Evolutionary conservation across 164 flowering plant species (phyloP).

Genomic region (Dillenia suffruticosa): DNA sequence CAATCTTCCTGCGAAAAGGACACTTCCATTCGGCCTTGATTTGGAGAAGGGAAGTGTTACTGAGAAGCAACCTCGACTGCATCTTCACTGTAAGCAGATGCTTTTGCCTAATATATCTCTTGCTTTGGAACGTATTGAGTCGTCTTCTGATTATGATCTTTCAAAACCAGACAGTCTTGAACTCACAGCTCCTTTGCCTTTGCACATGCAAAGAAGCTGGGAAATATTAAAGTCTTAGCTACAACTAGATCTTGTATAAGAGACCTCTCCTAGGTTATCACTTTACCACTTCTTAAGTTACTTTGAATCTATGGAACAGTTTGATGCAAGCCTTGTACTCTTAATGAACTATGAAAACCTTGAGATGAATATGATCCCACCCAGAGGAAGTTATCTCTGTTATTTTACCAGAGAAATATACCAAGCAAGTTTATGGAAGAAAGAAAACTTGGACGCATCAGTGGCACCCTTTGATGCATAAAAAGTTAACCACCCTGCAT

Average conservation of each 20-base stretch:
- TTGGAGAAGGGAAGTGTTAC: conserved; percentile 57
- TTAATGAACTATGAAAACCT: too few relatives aligned
- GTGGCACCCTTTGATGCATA: too few relatives aligned
- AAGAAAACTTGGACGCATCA: too few relatives aligned
- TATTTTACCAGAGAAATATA: too few relatives aligned
- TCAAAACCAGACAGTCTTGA: conserved; percentile 42
- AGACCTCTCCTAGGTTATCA: too few relatives aligned
- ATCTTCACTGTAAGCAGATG: conserved; percentile 86
- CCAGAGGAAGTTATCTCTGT: too few relatives aligned
- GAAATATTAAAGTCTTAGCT: conserved; percentile 40
- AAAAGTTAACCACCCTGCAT: too few relatives aligned
- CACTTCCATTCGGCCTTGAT: conserved; percentile 45
- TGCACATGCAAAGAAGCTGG: conserved; percentile 90
- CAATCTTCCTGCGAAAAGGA: conserved; percentile 16
- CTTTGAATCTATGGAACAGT: too few relatives aligned
- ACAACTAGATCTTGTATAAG: not conserved
- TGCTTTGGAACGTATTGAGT: conserved; percentile 38
- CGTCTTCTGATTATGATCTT: conserved; percentile 31
- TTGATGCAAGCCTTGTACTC: too few relatives aligned
- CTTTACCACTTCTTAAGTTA: too few relatives aligned
- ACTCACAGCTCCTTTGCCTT: conserved; percentile 71
- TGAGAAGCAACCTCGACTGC: conserved; percentile 60
- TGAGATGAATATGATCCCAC: too few relatives aligned
- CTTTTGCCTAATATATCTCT: conserved; percentile 55
- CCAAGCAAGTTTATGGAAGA: too few relatives aligned